These are phyloP conservation scores for Bocquillonia castaneifolia DNA, from an alignment of 441 rosid genomes.

Conservation along the genomic window DNA sequence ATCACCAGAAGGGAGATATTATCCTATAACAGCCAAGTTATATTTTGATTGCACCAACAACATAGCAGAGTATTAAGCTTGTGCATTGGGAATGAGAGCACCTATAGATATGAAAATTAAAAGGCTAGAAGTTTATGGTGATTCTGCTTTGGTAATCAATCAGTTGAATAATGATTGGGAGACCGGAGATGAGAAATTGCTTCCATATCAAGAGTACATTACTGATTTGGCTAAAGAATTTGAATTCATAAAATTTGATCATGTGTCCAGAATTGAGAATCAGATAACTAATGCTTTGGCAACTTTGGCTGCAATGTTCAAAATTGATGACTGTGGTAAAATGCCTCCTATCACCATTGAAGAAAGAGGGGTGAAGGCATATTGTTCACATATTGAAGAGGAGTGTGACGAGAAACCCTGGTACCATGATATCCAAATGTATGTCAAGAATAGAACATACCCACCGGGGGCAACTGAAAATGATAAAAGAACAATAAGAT, in stretches of 20 bases:
- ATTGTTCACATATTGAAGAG: not conserved
- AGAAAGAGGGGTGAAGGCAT: not conserved
- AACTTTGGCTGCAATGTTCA: not conserved
- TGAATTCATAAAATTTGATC: not conserved
- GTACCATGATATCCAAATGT: not conserved
- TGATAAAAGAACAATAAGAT: not conserved
- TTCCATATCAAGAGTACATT: not conserved
- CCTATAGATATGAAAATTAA: not conserved
- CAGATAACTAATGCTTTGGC: not conserved
- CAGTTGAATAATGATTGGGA: not conserved
- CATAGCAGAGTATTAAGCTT: not conserved
- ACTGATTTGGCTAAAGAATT: too few relatives aligned
- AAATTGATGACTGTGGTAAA: not conserved
- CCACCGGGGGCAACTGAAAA: not conserved
- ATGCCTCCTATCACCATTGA: not conserved
- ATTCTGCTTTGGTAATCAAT: not conserved
- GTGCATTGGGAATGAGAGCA: not conserved
- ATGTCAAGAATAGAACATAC: not conserved
- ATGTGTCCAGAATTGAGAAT: not conserved
- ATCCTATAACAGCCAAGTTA: not conserved
- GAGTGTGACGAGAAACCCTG: not conserved
- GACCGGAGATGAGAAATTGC: not conserved
- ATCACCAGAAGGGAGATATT: not conserved
- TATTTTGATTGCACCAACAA: not conserved
- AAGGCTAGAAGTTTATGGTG: not conserved